These are phyloP conservation scores for Singerocomus rubriflavus DNA, from an alignment of 1,284 basidiomycete genomes.

Conservation along the genomic window DNA sequence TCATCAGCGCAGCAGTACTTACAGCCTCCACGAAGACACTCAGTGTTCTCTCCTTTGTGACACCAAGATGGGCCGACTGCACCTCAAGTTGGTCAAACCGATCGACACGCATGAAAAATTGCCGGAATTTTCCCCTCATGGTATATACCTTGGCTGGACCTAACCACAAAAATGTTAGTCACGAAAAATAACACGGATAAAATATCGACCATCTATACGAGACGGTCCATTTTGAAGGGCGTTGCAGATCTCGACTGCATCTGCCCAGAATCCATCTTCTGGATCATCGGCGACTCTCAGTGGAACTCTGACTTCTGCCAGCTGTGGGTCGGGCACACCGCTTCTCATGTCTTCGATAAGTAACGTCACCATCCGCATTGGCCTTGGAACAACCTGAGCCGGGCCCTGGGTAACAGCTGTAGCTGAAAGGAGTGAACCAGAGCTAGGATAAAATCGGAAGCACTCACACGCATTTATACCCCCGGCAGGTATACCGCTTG, in stretches of 20 bases:
- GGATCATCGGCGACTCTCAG: slow-evolving; percentile 44
- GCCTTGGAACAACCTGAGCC: slow-evolving; percentile 7
- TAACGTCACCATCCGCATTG: slow-evolving; percentile 52
- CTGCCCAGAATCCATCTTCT: slow-evolving; percentile 65
- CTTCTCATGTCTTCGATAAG: slow-evolving; percentile 62
- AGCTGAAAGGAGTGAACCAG: slow-evolving; percentile 14
- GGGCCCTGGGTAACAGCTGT: slow-evolving; percentile 3
- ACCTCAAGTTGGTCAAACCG: slow-evolving; percentile 46
- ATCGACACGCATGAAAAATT: slow-evolving; percentile 63
- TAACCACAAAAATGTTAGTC: slow-evolving; percentile 28
- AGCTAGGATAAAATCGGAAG: background rate
- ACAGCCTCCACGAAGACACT: slow-evolving; percentile 51
- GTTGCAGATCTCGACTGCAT: slow-evolving; percentile 58
- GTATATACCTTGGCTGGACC: slow-evolving; percentile 69
- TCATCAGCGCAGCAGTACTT: slow-evolving; percentile 10
- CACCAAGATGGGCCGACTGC: slow-evolving; percentile 44
- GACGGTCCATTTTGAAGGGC: slow-evolving; percentile 59
- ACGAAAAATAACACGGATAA: too few relatives aligned
- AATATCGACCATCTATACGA: slow-evolving; percentile 59
- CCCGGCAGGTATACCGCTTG: slow-evolving; percentile 5
- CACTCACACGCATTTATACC: slow-evolving; percentile 13
- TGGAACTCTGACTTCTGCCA: slow-evolving; percentile 63
- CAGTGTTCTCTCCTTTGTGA: slow-evolving; percentile 46
- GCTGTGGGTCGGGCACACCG: slow-evolving; percentile 48
- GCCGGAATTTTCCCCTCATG: slow-evolving; percentile 65